A percentile compares a stretch with the other conserved stretches of the same genome.
Conservation (phyloP, 805 yeast genomes). For the Myxozyma neglecta region DNA sequence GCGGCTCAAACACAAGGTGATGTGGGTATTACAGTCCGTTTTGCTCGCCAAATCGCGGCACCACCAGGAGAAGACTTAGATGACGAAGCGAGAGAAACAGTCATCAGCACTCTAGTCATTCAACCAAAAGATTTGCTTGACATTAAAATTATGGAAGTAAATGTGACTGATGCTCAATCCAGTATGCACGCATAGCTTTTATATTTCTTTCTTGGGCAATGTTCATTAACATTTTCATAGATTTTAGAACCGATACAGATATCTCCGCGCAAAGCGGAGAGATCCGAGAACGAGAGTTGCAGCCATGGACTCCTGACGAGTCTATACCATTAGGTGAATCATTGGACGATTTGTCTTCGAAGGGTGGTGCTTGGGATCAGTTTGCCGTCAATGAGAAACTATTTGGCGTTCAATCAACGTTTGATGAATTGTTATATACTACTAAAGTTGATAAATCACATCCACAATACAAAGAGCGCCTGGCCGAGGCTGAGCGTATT, state of each 20-base stretch:
- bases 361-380: constrained; percentile 74
- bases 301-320: constrained; percentile 80
- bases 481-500: constrained; percentile 68
- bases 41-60: constrained; percentile 48
- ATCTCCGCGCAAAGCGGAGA: constrained; percentile 55
- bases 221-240: constrained; percentile 32
- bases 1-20: constrained; percentile 50
- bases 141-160: constrained; percentile 47
- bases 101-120: constrained; percentile 49
- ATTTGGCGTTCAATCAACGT: constrained; percentile 83
- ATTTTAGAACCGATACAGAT: constrained; percentile 82
- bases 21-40: constrained; percentile 56
- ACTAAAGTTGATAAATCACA: constrained; percentile 68
- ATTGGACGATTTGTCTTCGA: constrained; percentile 41
- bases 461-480: constrained; percentile 68
- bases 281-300: constrained; percentile 67
- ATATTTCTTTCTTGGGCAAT: neutral
- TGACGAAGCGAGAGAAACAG: constrained; percentile 43
- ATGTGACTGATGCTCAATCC: constrained; percentile 38
- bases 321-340: constrained; percentile 34
- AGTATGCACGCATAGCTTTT: constrained; percentile 19
- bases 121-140: constrained; percentile 54
- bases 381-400: constrained; percentile 85
- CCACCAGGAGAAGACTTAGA: constrained; percentile 42
- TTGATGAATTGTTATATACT: constrained; percentile 84